These are phyloP conservation scores for Datura wrightii DNA, from an alignment of 257 asterid genomes.

Conservation along the genomic window DNA sequence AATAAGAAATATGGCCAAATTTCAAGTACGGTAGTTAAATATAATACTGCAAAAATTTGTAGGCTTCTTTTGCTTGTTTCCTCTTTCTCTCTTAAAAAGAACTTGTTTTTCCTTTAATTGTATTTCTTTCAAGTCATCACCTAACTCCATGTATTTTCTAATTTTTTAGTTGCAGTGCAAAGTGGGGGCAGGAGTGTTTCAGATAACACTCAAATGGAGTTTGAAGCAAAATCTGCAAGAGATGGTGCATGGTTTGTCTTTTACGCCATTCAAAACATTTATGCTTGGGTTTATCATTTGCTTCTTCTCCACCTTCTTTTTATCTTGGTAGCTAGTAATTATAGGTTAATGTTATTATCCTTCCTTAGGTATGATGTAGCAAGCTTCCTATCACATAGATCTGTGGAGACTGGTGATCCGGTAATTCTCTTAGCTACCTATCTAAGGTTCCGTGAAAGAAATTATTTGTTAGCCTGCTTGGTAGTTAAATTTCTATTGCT, in stretches of 20 bases:
- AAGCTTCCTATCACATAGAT: constrained; percentile 67
- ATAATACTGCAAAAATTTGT: background rate
- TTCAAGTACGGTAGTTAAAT: background rate
- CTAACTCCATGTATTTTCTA: background rate
- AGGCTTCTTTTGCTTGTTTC: background rate
- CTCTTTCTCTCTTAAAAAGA: constrained; percentile 1
- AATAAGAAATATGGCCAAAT: constrained; percentile 9
- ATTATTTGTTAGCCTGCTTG: constrained; percentile 3
- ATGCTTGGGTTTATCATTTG: constrained; percentile 8
- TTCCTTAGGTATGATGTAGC: constrained; percentile 83
- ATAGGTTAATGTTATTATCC: constrained; percentile 12
- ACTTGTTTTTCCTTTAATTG: background rate
- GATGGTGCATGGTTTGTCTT: constrained; percentile 95
- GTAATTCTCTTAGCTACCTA: constrained; percentile 57
- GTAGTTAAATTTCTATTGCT: background rate
- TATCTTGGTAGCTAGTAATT: background rate
- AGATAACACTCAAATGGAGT: constrained; percentile 77
- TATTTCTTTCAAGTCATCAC: constrained; percentile 8
- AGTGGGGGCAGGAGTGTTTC: constrained; percentile 57
- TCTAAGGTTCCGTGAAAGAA: constrained; percentile 35
- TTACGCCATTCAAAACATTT: constrained; percentile 17
- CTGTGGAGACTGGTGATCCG: constrained; percentile 78
- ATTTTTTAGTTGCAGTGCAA: constrained; percentile 48
- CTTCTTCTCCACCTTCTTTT: background rate
- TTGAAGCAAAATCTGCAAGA: constrained; percentile 94